Evolutionary conservation across 2,329 filamentous ascomycete species (phyloP).

Genomic region (Venturia oleaginea): DNA sequence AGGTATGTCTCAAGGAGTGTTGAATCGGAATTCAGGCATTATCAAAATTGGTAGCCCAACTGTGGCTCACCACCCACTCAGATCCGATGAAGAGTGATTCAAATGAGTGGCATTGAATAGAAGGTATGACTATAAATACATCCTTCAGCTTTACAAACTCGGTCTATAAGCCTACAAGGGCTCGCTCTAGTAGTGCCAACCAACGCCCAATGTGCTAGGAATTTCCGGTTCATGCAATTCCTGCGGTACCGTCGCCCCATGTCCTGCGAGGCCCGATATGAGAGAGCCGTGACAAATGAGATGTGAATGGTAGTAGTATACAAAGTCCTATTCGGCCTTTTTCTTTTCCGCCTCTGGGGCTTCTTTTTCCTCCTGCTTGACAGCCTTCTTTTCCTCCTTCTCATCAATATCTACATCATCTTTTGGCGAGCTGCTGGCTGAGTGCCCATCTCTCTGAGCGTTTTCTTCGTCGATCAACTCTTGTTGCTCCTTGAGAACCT

Average conservation of each 20-base stretch:
- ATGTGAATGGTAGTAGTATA: background rate
- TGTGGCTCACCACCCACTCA: too few species aligned
- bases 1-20: too few species aligned
- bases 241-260: background rate
- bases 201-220: background rate
- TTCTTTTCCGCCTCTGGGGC: background rate
- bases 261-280: background rate
- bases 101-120: background rate
- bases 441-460: conserved; percentile 68
- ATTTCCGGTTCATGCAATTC: background rate
- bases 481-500: conserved; percentile 97
- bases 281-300: background rate
- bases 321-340: background rate
- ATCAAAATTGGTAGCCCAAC: too few species aligned
- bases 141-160: conserved; percentile 1
- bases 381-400: conserved; percentile 54
- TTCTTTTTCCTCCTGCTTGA: background rate
- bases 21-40: too few species aligned
- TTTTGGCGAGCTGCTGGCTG: conserved; percentile 51
- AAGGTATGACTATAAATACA: background rate
- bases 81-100: too few species aligned
- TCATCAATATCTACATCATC: conserved; percentile 93
- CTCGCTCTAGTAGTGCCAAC: background rate
- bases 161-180: background rate
- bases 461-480: conserved; percentile 97